Evolutionary conservation across 306 rosid species (phyloP).

Genomic region (Sesbania bispinosa): DNA sequence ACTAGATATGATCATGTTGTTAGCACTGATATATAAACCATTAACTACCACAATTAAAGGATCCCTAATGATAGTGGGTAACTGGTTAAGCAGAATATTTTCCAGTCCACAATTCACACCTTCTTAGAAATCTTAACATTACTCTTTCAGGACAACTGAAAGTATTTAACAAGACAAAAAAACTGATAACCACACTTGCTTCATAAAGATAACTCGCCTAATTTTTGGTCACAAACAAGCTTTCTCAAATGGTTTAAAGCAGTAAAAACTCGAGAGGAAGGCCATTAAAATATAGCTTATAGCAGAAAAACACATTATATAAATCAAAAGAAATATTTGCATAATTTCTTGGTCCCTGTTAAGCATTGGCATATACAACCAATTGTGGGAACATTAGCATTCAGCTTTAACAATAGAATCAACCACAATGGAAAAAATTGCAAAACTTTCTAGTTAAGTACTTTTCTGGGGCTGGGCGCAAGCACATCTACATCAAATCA

Average conservation of each 20-base stretch:
- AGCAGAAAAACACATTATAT: neutral
- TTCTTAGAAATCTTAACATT: constrained; percentile 8
- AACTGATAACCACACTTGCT: neutral
- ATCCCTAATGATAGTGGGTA: neutral
- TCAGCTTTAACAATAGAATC: neutral
- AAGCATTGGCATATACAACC: neutral
- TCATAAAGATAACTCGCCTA: neutral
- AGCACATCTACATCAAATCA: neutral
- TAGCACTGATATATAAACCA: neutral
- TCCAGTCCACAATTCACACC: neutral
- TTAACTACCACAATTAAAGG: constrained; percentile 13
- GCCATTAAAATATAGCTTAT: neutral
- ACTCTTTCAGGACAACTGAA: constrained; percentile 2
- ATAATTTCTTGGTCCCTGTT: neutral
- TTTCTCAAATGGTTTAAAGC: neutral
- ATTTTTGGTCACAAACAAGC: neutral
- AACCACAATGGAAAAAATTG: neutral
- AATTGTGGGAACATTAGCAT: constrained; percentile 4
- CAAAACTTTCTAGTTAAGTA: neutral
- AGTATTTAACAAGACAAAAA: neutral
- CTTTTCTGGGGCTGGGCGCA: neutral
- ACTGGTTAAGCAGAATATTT: neutral
- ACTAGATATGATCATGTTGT: constrained; percentile 13
- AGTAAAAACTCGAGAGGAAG: neutral
- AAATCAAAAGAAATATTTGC: neutral